A percentile compares a stretch with the other conserved stretches of the same genome.
Evolutionary conservation across 2,329 filamentous ascomycete species (phyloP).

Genomic region (Coleophoma crateriformis): DNA sequence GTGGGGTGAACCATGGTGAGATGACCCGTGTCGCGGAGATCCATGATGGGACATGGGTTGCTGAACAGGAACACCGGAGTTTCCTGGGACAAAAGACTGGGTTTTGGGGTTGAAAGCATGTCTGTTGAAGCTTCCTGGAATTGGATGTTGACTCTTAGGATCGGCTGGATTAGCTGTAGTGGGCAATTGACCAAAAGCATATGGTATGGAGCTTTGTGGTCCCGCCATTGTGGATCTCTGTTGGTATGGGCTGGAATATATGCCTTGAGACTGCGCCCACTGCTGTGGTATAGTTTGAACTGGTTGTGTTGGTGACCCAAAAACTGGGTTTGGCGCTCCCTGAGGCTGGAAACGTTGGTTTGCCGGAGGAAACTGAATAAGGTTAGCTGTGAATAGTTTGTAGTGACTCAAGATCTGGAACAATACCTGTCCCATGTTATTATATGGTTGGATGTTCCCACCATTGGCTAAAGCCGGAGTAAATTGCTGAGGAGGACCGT

Average conservation of each 20-base stretch:
- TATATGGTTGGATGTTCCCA: conserved; percentile 33
- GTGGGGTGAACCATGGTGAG: conserved; percentile 31
- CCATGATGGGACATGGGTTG: conserved; percentile 28
- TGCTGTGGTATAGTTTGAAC: conserved; percentile 21
- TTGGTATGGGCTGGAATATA: conserved; percentile 23
- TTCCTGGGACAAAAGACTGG: conserved; percentile 77
- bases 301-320: conserved; percentile 25
- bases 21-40: conserved; percentile 21
- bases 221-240: conserved; percentile 18
- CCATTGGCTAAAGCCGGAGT: conserved; percentile 21
- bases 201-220: conserved; percentile 41
- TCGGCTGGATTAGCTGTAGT: conserved; percentile 64
- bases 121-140: conserved; percentile 78
- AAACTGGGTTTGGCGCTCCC: conserved; percentile 25
- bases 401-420: background rate
- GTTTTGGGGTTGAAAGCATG: conserved; percentile 93
- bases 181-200: conserved; percentile 75
- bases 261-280: conserved; percentile 19
- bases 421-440: conserved; percentile 21
- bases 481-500: conserved; percentile 29
- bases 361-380: conserved; percentile 20
- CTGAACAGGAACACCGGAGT: conserved; percentile 42
- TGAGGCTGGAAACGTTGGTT: conserved; percentile 23
- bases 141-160: conserved; percentile 71
- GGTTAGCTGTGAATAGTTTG: conserved; percentile 4